A percentile compares a stretch with the other conserved stretches of the same genome.
These are phyloP conservation scores for Heliophila coronopifolia DNA, from an alignment of 441 rosid species.

Conservation along the genomic window DNA sequence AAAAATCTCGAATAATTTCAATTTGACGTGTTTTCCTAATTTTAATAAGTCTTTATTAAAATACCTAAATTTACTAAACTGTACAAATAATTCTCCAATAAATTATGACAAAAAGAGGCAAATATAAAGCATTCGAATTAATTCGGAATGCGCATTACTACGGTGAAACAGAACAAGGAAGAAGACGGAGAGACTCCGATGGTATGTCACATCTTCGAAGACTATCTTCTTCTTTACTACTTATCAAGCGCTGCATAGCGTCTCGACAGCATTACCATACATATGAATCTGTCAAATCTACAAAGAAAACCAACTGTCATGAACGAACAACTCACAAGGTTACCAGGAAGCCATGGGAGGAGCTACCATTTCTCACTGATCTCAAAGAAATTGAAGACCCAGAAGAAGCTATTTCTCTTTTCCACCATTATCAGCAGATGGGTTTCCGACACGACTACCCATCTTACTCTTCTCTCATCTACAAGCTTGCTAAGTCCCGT, in stretches of 20 bases:
- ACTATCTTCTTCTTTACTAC: neutral
- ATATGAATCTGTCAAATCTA: constrained; percentile 26
- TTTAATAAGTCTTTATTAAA: too few species aligned
- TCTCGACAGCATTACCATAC: constrained; percentile 26
- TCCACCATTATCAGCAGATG: constrained; percentile 41
- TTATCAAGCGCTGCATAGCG: neutral
- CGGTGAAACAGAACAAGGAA: neutral
- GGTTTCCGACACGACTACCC: constrained; percentile 73
- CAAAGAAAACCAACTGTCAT: constrained; percentile 23
- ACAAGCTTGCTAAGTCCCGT: constrained; percentile 62
- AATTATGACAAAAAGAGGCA: too few species aligned
- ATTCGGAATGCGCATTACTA: neutral
- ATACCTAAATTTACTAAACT: too few species aligned
- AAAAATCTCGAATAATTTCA: too few species aligned
- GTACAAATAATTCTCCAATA: too few species aligned
- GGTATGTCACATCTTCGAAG: too few species aligned
- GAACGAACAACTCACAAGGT: constrained; percentile 20
- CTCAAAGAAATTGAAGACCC: constrained; percentile 50
- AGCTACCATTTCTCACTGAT: constrained; percentile 43
- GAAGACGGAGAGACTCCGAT: constrained; percentile 15
- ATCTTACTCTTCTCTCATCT: constrained; percentile 64
- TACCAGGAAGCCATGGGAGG: constrained; percentile 31
- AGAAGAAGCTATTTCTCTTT: constrained; percentile 62
- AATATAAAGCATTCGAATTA: neutral
- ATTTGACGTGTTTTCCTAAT: too few species aligned